Conservation (phyloP, 2,329 filamentous ascomycete genomes). For the Coniochaeta hoffmannii region DNA sequence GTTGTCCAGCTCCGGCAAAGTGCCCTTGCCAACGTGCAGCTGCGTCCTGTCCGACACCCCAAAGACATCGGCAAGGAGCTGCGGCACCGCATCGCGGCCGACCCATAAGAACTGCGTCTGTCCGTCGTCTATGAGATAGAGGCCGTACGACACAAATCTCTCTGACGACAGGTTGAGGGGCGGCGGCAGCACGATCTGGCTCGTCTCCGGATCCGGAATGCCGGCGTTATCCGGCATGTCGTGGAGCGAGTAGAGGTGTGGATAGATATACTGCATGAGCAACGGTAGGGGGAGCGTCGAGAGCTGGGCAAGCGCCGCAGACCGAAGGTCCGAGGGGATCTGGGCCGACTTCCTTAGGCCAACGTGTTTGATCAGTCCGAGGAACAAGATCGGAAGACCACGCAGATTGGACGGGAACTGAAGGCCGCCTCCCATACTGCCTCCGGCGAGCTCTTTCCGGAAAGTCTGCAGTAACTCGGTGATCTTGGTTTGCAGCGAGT, state of each 20-base stretch:
- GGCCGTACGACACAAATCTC: slow-evolving; percentile 76
- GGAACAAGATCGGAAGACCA: slow-evolving; percentile 80
- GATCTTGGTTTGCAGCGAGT: slow-evolving; percentile 84
- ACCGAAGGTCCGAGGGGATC: slow-evolving; percentile 88
- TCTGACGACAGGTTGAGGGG: slow-evolving; percentile 82
- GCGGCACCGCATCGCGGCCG: slow-evolving; percentile 84
- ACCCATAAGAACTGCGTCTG: slow-evolving; percentile 98
- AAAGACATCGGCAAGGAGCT: slow-evolving; percentile 84
- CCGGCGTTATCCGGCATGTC: slow-evolving; percentile 96
- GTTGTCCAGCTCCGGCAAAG: slow-evolving; percentile 79
- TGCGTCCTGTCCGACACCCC: slow-evolving; percentile 75
- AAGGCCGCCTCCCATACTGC: slow-evolving; percentile 89
- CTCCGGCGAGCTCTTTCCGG: slow-evolving; percentile 91
- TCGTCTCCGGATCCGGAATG: slow-evolving; percentile 74
- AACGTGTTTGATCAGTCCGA: slow-evolving; percentile 93
- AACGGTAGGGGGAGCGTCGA: slow-evolving; percentile 88
- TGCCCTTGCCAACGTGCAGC: slow-evolving; percentile 85
- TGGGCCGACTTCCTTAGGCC: slow-evolving; percentile 87
- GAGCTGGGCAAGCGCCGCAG: slow-evolving; percentile 85
- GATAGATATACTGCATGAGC: slow-evolving; percentile 88
- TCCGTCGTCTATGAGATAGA: slow-evolving; percentile 95
- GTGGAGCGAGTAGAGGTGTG: slow-evolving; percentile 76
- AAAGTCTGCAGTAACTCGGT: slow-evolving; percentile 92
- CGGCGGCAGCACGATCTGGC: slow-evolving; percentile 82
- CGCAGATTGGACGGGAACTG: slow-evolving; percentile 92